Conservation (phyloP, 164 flowering plant species). For the Vitis cinerea region DNA sequence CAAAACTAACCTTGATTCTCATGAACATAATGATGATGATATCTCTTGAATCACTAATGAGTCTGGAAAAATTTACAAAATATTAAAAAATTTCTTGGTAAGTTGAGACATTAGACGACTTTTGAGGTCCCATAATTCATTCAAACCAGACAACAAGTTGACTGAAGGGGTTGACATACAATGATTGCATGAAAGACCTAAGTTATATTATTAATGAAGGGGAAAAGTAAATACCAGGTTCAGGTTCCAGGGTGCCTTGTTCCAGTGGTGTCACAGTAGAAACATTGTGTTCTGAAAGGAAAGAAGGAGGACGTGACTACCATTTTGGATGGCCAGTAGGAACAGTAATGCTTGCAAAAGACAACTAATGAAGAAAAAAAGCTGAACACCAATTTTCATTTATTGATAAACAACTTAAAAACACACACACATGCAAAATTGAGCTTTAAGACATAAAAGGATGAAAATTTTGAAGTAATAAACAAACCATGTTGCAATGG, state of each 20-base stretch:
- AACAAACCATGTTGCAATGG: not conserved
- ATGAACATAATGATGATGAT: not conserved
- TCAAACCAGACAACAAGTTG: not conserved
- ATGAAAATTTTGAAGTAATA: too few relatives aligned
- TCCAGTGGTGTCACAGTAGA: slow-evolving; percentile 2
- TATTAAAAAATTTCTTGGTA: too few relatives aligned
- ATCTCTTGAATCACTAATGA: not conserved
- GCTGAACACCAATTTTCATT: too few relatives aligned
- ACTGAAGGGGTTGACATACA: not conserved
- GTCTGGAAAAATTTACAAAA: too few relatives aligned
- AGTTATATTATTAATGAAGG: not conserved
- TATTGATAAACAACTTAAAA: too few relatives aligned
- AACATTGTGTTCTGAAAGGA: slow-evolving; percentile 11
- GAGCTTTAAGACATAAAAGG: not conserved
- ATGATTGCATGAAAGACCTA: not conserved
- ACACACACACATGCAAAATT: not conserved
- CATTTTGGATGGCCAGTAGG: not conserved
- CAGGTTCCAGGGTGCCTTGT: slow-evolving; percentile 4
- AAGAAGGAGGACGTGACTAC: not conserved
- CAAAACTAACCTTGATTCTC: not conserved
- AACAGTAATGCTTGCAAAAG: not conserved
- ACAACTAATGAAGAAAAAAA: too few relatives aligned
- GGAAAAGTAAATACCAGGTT: slow-evolving; percentile 14
- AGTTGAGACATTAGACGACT: too few relatives aligned
- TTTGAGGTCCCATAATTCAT: too few relatives aligned